These are phyloP conservation scores for Lipomyces yamadae DNA, from an alignment of 805 yeast species.

Conservation along the genomic window DNA sequence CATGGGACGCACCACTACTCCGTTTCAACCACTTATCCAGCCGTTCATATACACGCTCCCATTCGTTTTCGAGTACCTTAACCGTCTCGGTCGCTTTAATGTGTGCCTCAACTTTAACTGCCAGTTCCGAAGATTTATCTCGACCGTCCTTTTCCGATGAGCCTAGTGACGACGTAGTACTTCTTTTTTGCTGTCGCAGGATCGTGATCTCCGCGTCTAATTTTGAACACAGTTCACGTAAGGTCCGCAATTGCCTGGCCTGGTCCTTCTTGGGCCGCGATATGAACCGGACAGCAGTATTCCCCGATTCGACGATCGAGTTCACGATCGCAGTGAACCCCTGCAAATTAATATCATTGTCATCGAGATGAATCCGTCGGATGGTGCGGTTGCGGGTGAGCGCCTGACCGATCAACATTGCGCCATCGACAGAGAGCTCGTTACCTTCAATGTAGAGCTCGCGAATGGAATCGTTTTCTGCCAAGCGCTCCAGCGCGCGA, in stretches of 20 bases:
- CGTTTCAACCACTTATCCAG: slow-evolving; percentile 21
- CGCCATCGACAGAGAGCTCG: slow-evolving; percentile 40
- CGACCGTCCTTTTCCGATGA: slow-evolving; percentile 8
- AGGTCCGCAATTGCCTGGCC: slow-evolving; percentile 17
- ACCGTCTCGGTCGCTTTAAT: slow-evolving; percentile 30
- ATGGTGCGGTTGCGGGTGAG: slow-evolving; percentile 31
- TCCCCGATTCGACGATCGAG: slow-evolving; percentile 27
- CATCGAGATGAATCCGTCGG: slow-evolving; percentile 36
- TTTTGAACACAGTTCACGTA: slow-evolving; percentile 18
- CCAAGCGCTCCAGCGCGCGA: slow-evolving; percentile 32
- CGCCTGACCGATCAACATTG: slow-evolving; percentile 37
- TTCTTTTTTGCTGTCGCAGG: slow-evolving; percentile 22
- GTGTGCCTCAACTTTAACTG: slow-evolving; percentile 26
- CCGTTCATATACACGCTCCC: slow-evolving; percentile 33
- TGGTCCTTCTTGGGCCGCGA: slow-evolving; percentile 27
- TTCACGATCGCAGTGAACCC: slow-evolving; percentile 38
- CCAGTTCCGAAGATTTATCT: slow-evolving; percentile 21
- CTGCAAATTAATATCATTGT: slow-evolving; percentile 37
- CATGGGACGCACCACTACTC: neutral
- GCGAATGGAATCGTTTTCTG: slow-evolving; percentile 29
- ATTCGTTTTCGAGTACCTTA: slow-evolving; percentile 31
- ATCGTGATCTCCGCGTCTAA: slow-evolving; percentile 31
- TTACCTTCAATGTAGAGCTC: slow-evolving; percentile 37
- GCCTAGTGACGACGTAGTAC: slow-evolving; percentile 5
- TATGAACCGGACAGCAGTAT: slow-evolving; percentile 12